Evolutionary conservation across 306 rosid genomes (phyloP).

Genomic region (Lathyrus aphaca): DNA sequence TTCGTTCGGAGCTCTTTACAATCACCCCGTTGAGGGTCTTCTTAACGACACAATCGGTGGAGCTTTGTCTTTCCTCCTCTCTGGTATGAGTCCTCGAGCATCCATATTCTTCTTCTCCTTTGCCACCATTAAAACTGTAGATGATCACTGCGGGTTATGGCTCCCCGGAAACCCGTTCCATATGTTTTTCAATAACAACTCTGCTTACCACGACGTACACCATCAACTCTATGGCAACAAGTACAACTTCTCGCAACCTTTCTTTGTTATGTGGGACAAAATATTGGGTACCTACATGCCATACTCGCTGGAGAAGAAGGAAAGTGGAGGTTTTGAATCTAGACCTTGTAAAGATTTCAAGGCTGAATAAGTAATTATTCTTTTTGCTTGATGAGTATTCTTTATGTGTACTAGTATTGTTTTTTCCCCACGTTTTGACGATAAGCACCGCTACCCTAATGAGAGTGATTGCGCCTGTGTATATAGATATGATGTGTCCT

Average conservation of each 20-base stretch:
- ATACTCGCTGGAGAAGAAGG: conserved; percentile 74
- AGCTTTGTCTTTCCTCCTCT: conserved; percentile 80
- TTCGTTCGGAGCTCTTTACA: conserved; percentile 92
- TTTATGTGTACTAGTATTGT: conserved; percentile 61
- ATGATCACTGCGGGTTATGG: conserved; percentile 93
- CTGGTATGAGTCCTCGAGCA: conserved; percentile 88
- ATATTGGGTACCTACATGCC: conserved; percentile 92
- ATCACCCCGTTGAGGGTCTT: conserved; percentile 96
- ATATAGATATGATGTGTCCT: conserved; percentile 57
- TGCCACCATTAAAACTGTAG: conserved; percentile 92
- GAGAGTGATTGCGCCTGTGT: conserved; percentile 52
- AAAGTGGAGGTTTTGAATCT: conserved; percentile 83
- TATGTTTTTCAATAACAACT: conserved; percentile 68
- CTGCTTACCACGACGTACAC: conserved; percentile 93
- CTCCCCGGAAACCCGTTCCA: conserved; percentile 93
- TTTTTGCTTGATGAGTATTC: conserved; percentile 46
- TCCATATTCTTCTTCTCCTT: conserved; percentile 97
- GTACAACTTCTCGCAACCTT: conserved; percentile 94
- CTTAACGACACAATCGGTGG: conserved; percentile 94
- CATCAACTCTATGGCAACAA: conserved; percentile 95
- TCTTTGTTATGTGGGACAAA: conserved; percentile 89
- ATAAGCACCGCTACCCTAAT: conserved; percentile 46
- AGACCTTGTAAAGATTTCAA: conserved; percentile 61
- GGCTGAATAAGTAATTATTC: conserved; percentile 49
- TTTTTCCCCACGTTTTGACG: conserved; percentile 31